A percentile compares a stretch with the other conserved stretches of the same genome.
Conservation (phyloP, 352 stramenopile species). For the Pythium phragmitis region DNA sequence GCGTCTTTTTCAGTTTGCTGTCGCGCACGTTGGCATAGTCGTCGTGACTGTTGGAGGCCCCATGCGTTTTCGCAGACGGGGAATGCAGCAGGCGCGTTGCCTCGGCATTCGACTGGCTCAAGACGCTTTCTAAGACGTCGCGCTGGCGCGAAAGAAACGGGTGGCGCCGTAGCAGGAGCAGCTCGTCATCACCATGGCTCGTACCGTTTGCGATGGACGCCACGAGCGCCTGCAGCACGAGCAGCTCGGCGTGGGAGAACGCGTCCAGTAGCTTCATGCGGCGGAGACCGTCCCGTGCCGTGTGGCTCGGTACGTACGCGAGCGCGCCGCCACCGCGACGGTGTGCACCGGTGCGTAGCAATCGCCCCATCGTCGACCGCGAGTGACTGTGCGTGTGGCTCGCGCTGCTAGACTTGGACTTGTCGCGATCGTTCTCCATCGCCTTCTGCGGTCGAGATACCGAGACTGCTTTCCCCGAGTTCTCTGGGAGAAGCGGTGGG, state of each 20-base stretch:
- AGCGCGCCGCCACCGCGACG: not conserved
- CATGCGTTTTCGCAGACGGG: not conserved
- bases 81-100: constrained; percentile 5
- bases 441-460: too few relatives aligned
- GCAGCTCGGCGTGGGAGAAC: constrained; percentile 58
- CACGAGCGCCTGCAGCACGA: constrained; percentile 54
- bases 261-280: constrained; percentile 42
- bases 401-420: constrained; percentile 10
- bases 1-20: constrained; percentile 14
- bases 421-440: too few relatives aligned
- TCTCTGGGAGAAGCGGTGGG: not conserved
- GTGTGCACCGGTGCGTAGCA: not conserved
- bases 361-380: constrained; percentile 19
- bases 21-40: constrained; percentile 25
- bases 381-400: constrained; percentile 27
- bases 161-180: constrained; percentile 15
- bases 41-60: not conserved
- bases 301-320: constrained; percentile 12
- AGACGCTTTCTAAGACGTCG: constrained; percentile 14
- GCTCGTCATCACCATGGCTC: constrained; percentile 30
- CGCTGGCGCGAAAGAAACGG: constrained; percentile 21
- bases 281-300: not conserved
- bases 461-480: not conserved
- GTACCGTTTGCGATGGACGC: constrained; percentile 16
- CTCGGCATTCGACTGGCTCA: constrained; percentile 1